These are phyloP conservation scores for Neurospora hispaniola DNA, from an alignment of 495 filamentous ascomycete genomes.

Conservation along the genomic window DNA sequence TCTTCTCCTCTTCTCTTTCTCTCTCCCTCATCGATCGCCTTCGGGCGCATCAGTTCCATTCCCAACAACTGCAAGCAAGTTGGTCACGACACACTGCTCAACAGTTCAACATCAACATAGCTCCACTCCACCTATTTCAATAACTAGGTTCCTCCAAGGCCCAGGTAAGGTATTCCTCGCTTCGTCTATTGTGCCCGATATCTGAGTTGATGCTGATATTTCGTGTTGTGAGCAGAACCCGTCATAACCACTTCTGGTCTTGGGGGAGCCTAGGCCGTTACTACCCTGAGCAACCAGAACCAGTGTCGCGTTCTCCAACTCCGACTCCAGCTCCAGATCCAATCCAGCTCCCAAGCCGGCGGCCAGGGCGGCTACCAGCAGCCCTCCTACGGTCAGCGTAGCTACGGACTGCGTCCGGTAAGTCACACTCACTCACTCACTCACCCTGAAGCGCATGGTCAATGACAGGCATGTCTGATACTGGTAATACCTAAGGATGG, in stretches of 20 bases:
- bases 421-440: background rate
- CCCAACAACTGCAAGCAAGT: background rate
- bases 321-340: background rate
- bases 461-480: background rate
- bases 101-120: background rate
- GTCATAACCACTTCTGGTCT: background rate
- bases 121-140: background rate
- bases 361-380: background rate
- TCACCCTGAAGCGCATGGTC: background rate
- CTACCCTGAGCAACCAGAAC: background rate
- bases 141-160: background rate
- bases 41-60: background rate
- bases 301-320: background rate
- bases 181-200: background rate
- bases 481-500: background rate
- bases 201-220: background rate
- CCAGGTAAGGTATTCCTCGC: background rate
- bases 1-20: background rate
- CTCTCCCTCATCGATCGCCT: background rate
- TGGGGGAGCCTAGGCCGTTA: background rate
- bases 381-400: background rate
- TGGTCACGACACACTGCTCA: background rate
- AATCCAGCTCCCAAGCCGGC: background rate
- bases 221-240: background rate
- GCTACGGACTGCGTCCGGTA: background rate